Base-by-base conservation (phyloP, 2,329 filamentous ascomycete genomes). In the Diaporthe humulicola region DNA sequence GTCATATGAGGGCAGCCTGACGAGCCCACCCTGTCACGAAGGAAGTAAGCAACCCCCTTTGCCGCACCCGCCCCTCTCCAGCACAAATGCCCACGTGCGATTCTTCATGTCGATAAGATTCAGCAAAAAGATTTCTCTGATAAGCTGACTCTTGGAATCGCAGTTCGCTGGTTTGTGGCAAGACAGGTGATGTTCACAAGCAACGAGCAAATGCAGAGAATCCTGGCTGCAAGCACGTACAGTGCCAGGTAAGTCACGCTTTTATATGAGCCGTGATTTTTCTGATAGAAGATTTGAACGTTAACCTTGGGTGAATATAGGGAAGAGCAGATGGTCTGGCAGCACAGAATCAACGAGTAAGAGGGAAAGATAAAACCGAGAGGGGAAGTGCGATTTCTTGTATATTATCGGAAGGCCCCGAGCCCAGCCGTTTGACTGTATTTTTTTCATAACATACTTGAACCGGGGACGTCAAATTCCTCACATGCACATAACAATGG, bases 1-100 rank as follows among this genome's bases (percentile, higher is more conserved):
- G 86, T 88, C 86, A 1, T 88, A 88, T 77, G 79, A 83, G 74
- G 86, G 87, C 9, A 86, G 84, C 72, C 77, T 88, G 80, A 88
- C 87, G 2, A 85, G 82, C 70, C 88, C 83, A 73, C 88, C 82
- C 74, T 89, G 82, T 80, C 82, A 79, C 42, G 87, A 87, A 79
- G 87, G 85, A 4, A 67, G 64, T 67, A 52, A 52, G 64, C 7
- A 38, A 5, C 30, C 2, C 42, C 22, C 45, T 17, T 1, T 33
- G 17, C 22, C n/a, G 19, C 52, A 56, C 52, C 45, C 17, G 28
- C 15, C 12, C 15, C 14, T 28, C 1, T 19, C 7, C 14, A 25
- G 8, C 19, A 17, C 22, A 15, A 28, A 40, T 4, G 15, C 58
- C 28, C 14, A 5, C n/a, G n/a, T 1, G 36, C n/a, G 12, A 45